Percentiles rank a stretch among this genome's conserved stretches.
These are phyloP conservation scores for Corylus americana DNA, from an alignment of 306 rosid genomes.

Conservation along the genomic window DNA sequence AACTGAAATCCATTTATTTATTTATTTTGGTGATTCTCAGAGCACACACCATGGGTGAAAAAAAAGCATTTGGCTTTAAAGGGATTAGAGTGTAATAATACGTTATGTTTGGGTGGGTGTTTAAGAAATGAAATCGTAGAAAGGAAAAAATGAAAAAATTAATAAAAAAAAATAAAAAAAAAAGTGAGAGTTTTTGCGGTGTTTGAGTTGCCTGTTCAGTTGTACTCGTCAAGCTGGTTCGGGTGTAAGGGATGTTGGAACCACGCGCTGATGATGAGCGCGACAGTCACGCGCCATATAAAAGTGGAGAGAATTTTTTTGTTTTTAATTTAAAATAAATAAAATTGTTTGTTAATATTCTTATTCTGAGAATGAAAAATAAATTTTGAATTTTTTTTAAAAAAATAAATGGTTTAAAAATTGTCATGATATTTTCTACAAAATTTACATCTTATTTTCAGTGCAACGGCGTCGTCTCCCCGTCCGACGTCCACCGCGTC, in stretches of 20 bases:
- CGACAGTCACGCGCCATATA: not conserved
- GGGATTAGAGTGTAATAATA: not conserved
- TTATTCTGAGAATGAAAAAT: no score
- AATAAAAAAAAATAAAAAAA: no score
- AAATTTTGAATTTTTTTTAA: no score
- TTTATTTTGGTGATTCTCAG: conserved; percentile 20
- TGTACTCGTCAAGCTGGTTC: conserved; percentile 7
- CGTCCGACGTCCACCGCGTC: no score
- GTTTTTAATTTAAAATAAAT: no score
- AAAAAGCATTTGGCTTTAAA: not conserved
- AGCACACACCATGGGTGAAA: conserved; percentile 12
- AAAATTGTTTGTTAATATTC: no score
- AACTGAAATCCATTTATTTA: conserved; percentile 50
- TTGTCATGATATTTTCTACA: no score
- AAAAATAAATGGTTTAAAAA: no score
- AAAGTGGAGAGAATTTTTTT: no score
- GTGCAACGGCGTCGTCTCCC: no score
- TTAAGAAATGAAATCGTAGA: not conserved
- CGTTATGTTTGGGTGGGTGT: not conserved
- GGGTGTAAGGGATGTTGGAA: not conserved
- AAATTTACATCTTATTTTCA: no score
- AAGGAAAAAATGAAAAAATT: not conserved
- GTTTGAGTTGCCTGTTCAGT: not conserved
- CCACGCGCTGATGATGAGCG: conserved; percentile 2
- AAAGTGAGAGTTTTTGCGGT: not conserved